phyloP scores from a whole-genome alignment of 2,329 filamentous ascomycete genomes.

The Aspergillus sp. region DNA sequence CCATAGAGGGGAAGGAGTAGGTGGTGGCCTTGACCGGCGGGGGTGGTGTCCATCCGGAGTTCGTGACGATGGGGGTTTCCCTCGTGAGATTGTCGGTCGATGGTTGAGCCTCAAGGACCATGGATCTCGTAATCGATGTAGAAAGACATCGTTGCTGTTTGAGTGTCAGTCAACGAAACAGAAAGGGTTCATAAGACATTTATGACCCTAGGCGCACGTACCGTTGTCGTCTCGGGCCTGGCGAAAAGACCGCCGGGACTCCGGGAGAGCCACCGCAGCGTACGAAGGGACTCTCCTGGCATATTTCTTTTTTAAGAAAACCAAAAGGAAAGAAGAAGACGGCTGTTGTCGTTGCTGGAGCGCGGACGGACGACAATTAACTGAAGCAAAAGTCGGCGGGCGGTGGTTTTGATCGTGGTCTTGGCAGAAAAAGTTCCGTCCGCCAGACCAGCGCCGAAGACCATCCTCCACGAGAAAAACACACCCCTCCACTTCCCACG shows the following conservation, averaged over 20 bases:
- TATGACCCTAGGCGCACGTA: conserved; percentile 15
- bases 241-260: conserved; percentile 28
- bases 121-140: conserved; percentile 35
- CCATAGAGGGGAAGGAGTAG: conserved; percentile 81
- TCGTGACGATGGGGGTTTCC: conserved; percentile 12
- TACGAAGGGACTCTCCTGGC: conserved; percentile 30
- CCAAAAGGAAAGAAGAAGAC: no score
- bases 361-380: neutral
- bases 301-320: conserved; percentile 16
- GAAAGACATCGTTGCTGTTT: conserved; percentile 36
- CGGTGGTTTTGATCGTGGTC: neutral
- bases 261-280: conserved; percentile 32
- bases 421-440: conserved; percentile 30
- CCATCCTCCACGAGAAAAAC: conserved; percentile 11
- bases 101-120: conserved; percentile 42
- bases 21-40: conserved; percentile 71
- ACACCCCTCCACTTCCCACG: conserved; percentile 11
- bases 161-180: conserved; percentile 1
- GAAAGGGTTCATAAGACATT: neutral
- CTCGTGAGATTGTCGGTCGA: conserved; percentile 20
- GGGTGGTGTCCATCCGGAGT: conserved; percentile 29
- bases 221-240: conserved; percentile 28
- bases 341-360: neutral
- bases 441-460: conserved; percentile 13
- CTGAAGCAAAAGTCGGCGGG: conserved; percentile 27